phyloP scores from a whole-genome alignment of 441 rosid genomes.

The Pelargonium citronellum region DNA sequence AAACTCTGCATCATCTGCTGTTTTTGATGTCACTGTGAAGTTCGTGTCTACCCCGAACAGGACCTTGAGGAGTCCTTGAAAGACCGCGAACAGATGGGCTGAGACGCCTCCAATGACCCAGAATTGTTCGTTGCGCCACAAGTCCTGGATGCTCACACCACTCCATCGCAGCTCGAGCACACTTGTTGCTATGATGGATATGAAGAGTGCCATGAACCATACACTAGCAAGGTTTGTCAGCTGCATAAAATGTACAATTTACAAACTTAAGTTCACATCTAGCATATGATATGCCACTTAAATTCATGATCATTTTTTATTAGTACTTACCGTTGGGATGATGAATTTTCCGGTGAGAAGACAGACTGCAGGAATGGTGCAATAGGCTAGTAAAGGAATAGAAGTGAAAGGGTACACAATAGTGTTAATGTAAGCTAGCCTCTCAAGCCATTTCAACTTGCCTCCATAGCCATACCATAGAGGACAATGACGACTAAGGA shows the following conservation, averaged over 20 bases:
- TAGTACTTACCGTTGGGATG: conserved; percentile 38
- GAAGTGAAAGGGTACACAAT: conserved; percentile 88
- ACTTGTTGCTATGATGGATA: conserved; percentile 95
- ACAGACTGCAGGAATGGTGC: conserved; percentile 95
- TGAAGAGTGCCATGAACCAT: conserved; percentile 97
- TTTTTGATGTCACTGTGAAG: conserved; percentile 93
- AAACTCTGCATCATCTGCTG: conserved; percentile 85
- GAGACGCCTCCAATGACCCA: conserved; percentile 99
- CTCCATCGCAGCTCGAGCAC: conserved; percentile 98
- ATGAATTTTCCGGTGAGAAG: conserved; percentile 91
- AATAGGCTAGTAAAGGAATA: conserved; percentile 83
- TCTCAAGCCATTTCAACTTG: conserved; percentile 85
- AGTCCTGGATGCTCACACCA: conserved; percentile 95
- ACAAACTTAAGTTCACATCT: too few species aligned
- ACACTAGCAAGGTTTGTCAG: conserved; percentile 94
- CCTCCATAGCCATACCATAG: conserved; percentile 95
- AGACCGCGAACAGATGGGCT: conserved; percentile 84
- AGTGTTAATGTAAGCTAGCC: conserved; percentile 85
- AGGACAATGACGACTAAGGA: conserved; percentile 94
- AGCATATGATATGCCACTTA: too few species aligned
- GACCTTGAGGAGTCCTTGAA: conserved; percentile 94
- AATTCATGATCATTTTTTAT: too few species aligned
- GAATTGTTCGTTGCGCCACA: conserved; percentile 99
- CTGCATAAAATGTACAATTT: conserved; percentile 39
- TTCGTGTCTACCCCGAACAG: conserved; percentile 94